Conservation (phyloP, 345 rosid species). For the Tarenaya hassleriana region DNA sequence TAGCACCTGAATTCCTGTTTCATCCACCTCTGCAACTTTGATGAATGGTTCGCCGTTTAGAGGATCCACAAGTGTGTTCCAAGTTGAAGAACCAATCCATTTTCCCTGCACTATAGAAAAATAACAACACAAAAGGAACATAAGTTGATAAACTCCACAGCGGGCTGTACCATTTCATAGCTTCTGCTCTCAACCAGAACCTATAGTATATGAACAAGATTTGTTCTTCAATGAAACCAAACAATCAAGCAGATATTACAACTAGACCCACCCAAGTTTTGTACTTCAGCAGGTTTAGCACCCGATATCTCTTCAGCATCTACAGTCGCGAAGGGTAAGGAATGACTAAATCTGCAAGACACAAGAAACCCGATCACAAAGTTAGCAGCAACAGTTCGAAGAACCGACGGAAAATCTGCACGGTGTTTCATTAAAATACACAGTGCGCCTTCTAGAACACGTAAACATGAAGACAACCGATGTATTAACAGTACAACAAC, state of each 20-base stretch:
- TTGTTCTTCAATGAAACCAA: background rate
- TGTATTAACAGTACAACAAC: too few species aligned
- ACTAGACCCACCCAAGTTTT: conserved; percentile 57
- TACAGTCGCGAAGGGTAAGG: conserved; percentile 75
- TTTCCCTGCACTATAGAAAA: conserved; percentile 72
- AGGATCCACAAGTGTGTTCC: conserved; percentile 75
- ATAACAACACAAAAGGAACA: background rate
- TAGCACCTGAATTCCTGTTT: conserved; percentile 62
- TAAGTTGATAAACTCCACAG: conserved; percentile 8
- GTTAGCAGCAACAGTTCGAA: background rate
- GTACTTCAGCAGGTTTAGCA: conserved; percentile 79
- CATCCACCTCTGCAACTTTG: conserved; percentile 73
- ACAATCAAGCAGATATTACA: background rate
- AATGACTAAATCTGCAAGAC: conserved; percentile 51
- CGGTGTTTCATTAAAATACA: background rate
- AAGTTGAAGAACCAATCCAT: conserved; percentile 64
- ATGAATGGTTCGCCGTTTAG: conserved; percentile 92
- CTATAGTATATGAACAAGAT: background rate
- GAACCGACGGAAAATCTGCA: background rate
- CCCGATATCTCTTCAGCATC: conserved; percentile 81
- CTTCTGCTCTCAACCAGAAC: background rate
- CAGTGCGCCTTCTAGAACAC: background rate
- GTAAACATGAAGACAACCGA: background rate
- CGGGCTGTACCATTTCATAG: background rate
- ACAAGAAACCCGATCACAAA: background rate